Percentiles rank a stretch among this genome's conserved stretches.
Conservation (phyloP, 1,284 basidiomycete genomes). For the Pseudomicrostroma phylloplanum region DNA sequence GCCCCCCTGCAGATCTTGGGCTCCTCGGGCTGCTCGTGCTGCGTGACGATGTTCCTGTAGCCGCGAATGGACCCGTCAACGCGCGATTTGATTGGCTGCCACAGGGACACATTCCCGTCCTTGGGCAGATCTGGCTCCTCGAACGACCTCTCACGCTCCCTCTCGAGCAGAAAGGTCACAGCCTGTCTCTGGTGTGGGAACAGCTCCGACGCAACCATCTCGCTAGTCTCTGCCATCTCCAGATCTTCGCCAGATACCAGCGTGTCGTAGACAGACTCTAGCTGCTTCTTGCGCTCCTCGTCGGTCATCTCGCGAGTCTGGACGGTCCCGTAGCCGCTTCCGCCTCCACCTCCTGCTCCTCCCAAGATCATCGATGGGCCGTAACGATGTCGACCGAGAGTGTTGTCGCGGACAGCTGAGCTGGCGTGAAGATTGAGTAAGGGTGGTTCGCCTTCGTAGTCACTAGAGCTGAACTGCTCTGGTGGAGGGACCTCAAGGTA, state of each 20-base stretch:
- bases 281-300: constrained; percentile 84
- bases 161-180: constrained; percentile 87
- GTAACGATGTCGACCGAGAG: constrained; percentile 10
- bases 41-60: constrained; percentile 68
- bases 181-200: constrained; percentile 99
- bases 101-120: constrained; percentile 63
- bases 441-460: constrained; percentile 60
- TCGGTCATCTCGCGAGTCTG: constrained; percentile 53
- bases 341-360: constrained; percentile 52
- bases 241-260: constrained; percentile 80
- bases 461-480: constrained; percentile 56
- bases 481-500: constrained; percentile 69
- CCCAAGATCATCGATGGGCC: constrained; percentile 11
- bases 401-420: constrained; percentile 12
- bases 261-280: constrained; percentile 86
- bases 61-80: constrained; percentile 55
- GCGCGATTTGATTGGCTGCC: constrained; percentile 59
- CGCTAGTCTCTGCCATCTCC: constrained; percentile 68
- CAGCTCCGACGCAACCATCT: constrained; percentile 75
- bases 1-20: constrained; percentile 71
- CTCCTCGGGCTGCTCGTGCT: constrained; percentile 63
- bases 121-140: constrained; percentile 12
- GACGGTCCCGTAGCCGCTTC: constrained; percentile 19
- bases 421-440: constrained; percentile 75
- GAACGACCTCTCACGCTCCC: constrained; percentile 58